Evolutionary conservation across 208 protist species (phyloP).

Genomic region (Porcisia hertigi): DNA sequence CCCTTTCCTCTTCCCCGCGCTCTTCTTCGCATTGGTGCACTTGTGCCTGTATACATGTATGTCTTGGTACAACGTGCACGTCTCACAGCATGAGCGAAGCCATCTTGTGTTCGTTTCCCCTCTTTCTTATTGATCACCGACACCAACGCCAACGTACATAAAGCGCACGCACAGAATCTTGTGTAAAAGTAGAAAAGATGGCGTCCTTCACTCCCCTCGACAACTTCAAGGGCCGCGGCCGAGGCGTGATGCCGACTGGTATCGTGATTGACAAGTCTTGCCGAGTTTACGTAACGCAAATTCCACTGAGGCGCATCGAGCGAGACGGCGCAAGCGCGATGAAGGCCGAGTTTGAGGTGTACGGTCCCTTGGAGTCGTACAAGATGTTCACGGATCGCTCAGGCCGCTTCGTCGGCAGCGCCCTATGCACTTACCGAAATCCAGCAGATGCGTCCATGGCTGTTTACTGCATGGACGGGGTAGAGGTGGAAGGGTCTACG

Average conservation of each 20-base stretch:
- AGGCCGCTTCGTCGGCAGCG: constrained; percentile 82
- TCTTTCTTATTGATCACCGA: background rate
- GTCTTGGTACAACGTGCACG: no score
- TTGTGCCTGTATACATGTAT: background rate
- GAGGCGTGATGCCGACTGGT: constrained; percentile 43
- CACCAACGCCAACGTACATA: background rate
- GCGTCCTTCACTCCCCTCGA: constrained; percentile 74
- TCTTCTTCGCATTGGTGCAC: background rate
- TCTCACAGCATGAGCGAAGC: background rate
- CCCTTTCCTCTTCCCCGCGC: background rate
- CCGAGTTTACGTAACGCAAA: constrained; percentile 88
- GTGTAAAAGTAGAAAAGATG: constrained; percentile 22
- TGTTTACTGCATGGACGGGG: constrained; percentile 75
- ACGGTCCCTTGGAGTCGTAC: constrained; percentile 86
- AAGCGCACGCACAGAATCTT: background rate
- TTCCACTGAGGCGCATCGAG: constrained; percentile 84
- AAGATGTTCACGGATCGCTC: constrained; percentile 87
- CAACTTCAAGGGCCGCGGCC: constrained; percentile 29
- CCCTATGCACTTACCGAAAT: constrained; percentile 88
- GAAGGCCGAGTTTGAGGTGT: constrained; percentile 80
- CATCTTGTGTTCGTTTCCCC: background rate
- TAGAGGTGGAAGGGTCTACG: constrained; percentile 54
- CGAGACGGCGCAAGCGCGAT: constrained; percentile 71
- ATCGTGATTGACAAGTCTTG: constrained; percentile 88
- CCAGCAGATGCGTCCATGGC: constrained; percentile 82